A percentile compares a stretch with the other conserved stretches of the same genome.
phyloP scores from a whole-genome alignment of 371 early-diverging fungal species.

The Basidiobolus heterosporus region DNA sequence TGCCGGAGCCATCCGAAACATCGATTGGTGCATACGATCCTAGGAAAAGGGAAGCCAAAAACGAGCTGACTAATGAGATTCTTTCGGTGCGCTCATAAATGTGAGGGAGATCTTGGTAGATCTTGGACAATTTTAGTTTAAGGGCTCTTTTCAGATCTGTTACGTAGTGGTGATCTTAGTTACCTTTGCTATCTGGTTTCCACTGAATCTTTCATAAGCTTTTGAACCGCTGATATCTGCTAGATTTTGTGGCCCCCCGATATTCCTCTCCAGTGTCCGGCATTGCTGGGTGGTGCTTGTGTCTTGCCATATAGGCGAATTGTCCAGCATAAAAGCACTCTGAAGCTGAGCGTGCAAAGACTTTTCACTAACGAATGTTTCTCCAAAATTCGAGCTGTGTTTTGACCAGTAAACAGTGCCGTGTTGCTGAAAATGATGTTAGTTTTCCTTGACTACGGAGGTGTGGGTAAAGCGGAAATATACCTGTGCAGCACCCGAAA shows the following conservation, averaged over 20 bases:
- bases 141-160: neutral
- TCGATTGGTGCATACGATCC: slow-evolving; percentile 48
- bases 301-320: slow-evolving; percentile 77
- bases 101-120: slow-evolving; percentile 13
- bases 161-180: neutral
- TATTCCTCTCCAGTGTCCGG: slow-evolving; percentile 27
- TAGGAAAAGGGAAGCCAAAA: slow-evolving; percentile 43
- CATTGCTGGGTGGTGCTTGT: slow-evolving; percentile 56
- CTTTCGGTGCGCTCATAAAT: slow-evolving; percentile 24
- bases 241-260: slow-evolving; percentile 37
- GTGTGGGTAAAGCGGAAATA: neutral
- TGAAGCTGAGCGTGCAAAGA: slow-evolving; percentile 30
- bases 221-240: slow-evolving; percentile 55
- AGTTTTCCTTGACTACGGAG: neutral
- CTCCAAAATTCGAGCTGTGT: slow-evolving; percentile 20
- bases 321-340: slow-evolving; percentile 32
- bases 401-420: slow-evolving; percentile 64
- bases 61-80: slow-evolving; percentile 58
- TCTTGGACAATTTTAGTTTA: slow-evolving; percentile 4
- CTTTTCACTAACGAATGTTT: slow-evolving; percentile 10
- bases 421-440: slow-evolving; percentile 38
- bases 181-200: slow-evolving; percentile 56
- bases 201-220: slow-evolving; percentile 68
- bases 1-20: slow-evolving; percentile 62
- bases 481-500: slow-evolving; percentile 61